phyloP scores from a whole-genome alignment of 306 rosid species.

The Boehmeria nivea region DNA sequence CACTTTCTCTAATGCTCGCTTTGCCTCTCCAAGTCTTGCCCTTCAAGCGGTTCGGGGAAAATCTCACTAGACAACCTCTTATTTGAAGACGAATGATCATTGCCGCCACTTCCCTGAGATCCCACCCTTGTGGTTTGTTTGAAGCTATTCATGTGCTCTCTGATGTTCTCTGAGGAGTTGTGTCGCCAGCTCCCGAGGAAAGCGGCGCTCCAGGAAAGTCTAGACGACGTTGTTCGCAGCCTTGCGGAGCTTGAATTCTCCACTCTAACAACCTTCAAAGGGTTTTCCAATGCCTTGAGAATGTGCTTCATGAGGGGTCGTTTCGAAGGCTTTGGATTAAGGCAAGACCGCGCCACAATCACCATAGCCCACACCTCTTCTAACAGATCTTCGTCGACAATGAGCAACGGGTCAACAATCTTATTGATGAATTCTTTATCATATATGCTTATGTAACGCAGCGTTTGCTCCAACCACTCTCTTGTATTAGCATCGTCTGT shows the following conservation, averaged over 20 bases:
- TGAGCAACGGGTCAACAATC: slow-evolving; percentile 74
- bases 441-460: slow-evolving; percentile 50
- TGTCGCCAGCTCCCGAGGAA: slow-evolving; percentile 89
- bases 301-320: slow-evolving; percentile 89
- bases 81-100: slow-evolving; percentile 53
- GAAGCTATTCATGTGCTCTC: slow-evolving; percentile 34
- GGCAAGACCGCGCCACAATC: slow-evolving; percentile 86
- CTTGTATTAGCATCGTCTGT: slow-evolving; percentile 53
- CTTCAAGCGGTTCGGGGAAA: slow-evolving; percentile 82
- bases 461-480: slow-evolving; percentile 69
- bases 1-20: slow-evolving; percentile 29
- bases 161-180: slow-evolving; percentile 68
- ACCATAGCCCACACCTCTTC: slow-evolving; percentile 99
- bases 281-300: slow-evolving; percentile 92
- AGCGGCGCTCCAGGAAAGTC: slow-evolving; percentile 75
- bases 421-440: slow-evolving; percentile 63
- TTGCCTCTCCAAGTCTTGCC: slow-evolving; percentile 48
- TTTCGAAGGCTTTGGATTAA: slow-evolving; percentile 67
- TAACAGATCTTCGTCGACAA: slow-evolving; percentile 78
- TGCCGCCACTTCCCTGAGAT: slow-evolving; percentile 71
- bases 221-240: slow-evolving; percentile 76
- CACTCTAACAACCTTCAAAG: slow-evolving; percentile 79
- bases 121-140: slow-evolving; percentile 62
- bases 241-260: slow-evolving; percentile 67
- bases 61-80: slow-evolving; percentile 80